Percentiles rank a stretch among this genome's conserved stretches.
Conservation (phyloP, 768 basidiomycete genomes). For the Kwoniella sp. region DNA sequence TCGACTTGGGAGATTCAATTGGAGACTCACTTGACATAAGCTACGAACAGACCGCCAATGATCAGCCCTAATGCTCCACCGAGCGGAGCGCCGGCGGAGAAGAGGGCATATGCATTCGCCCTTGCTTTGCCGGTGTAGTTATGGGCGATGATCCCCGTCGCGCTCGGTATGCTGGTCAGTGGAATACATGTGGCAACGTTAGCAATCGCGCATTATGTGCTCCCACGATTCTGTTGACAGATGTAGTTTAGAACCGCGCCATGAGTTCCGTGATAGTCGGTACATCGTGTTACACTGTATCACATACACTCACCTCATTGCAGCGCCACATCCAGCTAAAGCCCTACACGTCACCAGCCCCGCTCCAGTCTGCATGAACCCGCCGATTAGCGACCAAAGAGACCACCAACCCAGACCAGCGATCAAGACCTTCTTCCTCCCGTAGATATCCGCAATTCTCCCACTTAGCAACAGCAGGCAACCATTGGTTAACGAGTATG, state of each 20-base stretch:
- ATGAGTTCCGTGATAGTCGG: not conserved
- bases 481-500: constrained; percentile 41
- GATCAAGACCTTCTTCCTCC: constrained; percentile 71
- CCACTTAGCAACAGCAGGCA: constrained; percentile 50
- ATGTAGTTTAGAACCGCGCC: not conserved
- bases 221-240: not conserved
- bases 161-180: constrained; percentile 40
- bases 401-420: constrained; percentile 64
- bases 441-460: constrained; percentile 59
- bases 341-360: constrained; percentile 73
- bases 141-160: constrained; percentile 76
- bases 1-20: not conserved
- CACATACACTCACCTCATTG: constrained; percentile 60
- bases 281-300: too few relatives aligned
- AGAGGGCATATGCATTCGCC: constrained; percentile 77
- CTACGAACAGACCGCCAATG: constrained; percentile 72
- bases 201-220: not conserved
- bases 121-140: constrained; percentile 73
- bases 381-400: constrained; percentile 62
- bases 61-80: constrained; percentile 73
- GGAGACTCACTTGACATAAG: constrained; percentile 59
- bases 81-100: constrained; percentile 80
- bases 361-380: constrained; percentile 59
- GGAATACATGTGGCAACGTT: not conserved
- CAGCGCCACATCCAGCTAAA: constrained; percentile 76